A percentile compares a stretch with the other conserved stretches of the same genome.
These are phyloP conservation scores for Osmanthus fragrans DNA, from an alignment of 257 asterid species.

Conservation along the genomic window DNA sequence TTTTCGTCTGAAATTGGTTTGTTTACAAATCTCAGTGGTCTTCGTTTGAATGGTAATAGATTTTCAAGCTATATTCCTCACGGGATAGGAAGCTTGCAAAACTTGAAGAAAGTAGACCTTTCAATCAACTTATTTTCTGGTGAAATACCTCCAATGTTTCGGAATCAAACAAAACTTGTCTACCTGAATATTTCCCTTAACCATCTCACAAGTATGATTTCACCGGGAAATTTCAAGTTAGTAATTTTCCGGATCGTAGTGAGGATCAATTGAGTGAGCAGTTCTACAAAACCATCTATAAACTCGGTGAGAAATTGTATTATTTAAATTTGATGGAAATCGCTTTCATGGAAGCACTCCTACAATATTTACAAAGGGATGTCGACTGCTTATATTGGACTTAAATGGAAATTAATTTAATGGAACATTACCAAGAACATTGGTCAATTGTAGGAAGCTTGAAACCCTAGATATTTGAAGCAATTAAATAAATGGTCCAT, in stretches of 20 bases:
- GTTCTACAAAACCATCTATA: too few relatives aligned
- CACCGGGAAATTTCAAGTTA: too few relatives aligned
- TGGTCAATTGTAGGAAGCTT: constrained; percentile 19
- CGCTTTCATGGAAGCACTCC: constrained; percentile 4
- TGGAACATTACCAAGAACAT: constrained; percentile 13
- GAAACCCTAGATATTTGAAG: constrained; percentile 21
- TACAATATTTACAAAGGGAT: neutral
- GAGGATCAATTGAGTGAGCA: constrained; percentile 6
- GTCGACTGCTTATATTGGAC: neutral
- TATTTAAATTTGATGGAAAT: too few relatives aligned
- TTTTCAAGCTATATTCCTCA: constrained; percentile 45
- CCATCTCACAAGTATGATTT: constrained; percentile 4
- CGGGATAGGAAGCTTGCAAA: constrained; percentile 38
- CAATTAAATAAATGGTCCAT: constrained; percentile 25
- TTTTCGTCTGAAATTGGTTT: constrained; percentile 39
- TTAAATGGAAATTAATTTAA: neutral
- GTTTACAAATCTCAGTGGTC: constrained; percentile 14
- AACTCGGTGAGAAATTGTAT: neutral
- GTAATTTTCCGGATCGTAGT: constrained; percentile 24
- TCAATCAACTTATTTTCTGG: constrained; percentile 45
- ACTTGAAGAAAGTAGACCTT: constrained; percentile 32
- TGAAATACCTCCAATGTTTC: constrained; percentile 33
- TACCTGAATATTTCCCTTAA: constrained; percentile 34
- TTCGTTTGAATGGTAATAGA: constrained; percentile 26
- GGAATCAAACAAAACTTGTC: constrained; percentile 27